phyloP scores from a whole-genome alignment of 106 monocot genomes.

The Agapanthus africanus region DNA sequence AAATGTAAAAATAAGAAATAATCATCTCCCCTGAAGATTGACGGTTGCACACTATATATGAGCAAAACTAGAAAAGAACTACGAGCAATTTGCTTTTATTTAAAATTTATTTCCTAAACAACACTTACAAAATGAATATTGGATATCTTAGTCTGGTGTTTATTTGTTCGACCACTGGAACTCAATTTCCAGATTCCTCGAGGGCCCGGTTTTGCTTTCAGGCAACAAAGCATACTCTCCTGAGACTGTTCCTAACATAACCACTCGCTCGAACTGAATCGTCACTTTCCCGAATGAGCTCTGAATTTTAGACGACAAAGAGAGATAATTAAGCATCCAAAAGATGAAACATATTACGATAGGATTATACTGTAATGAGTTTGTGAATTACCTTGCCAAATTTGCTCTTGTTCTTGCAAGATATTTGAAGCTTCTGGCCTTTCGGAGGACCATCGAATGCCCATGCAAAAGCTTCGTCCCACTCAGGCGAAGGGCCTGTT shows the following conservation, averaged over 20 bases:
- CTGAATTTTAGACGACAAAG: slow-evolving; percentile 20
- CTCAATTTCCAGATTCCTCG: slow-evolving; percentile 80
- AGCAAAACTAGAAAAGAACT: neutral
- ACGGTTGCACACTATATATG: neutral
- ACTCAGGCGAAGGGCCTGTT: slow-evolving; percentile 85
- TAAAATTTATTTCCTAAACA: slow-evolving; percentile 4
- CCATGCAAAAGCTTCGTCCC: slow-evolving; percentile 98
- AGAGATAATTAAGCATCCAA: neutral
- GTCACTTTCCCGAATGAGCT: slow-evolving; percentile 90
- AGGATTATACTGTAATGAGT: neutral
- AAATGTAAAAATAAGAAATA: neutral
- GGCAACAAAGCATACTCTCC: slow-evolving; percentile 84
- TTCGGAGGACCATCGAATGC: slow-evolving; percentile 94
- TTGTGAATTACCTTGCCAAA: slow-evolving; percentile 77
- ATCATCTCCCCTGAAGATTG: neutral
- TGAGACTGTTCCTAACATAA: slow-evolving; percentile 80
- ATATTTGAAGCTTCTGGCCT: slow-evolving; percentile 98
- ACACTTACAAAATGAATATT: slow-evolving; percentile 3
- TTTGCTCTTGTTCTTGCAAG: slow-evolving; percentile 99
- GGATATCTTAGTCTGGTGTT: too few species aligned
- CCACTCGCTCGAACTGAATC: slow-evolving; percentile 86
- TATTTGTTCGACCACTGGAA: slow-evolving; percentile 96
- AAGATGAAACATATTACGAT: neutral
- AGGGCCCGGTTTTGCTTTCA: slow-evolving; percentile 73
- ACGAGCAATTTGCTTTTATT: neutral